Base-by-base conservation (phyloP, 306 rosid genomes). In the Dalbergia cochinchinensis region DNA sequence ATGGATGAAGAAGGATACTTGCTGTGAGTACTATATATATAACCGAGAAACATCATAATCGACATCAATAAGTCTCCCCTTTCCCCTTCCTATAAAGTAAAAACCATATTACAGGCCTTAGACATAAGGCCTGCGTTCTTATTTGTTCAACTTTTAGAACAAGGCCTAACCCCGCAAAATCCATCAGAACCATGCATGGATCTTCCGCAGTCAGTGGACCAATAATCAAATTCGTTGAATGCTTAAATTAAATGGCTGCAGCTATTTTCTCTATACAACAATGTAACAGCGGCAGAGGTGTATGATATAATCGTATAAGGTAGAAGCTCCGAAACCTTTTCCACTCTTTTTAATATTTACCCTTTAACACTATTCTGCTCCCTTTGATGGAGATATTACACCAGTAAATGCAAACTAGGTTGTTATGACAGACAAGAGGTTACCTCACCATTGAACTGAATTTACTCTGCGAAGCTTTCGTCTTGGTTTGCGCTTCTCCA, bases 401-500 rank as follows among this genome's bases (percentile, higher is more conserved):
- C n/a, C 31, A 63, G 62, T 77, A 57, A 63, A 16, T 59, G 35
- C 44, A 41, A 71, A 39, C 77, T 26, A 61, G 13, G 57, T 47
- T 61, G 60, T 19, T 8, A 73, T 41, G 60, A 55, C 64, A 37
- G 18, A 65, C n/a, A 22, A 57, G 50, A 82, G n/a, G 83, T 10
- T 10, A 55, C 44, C 73, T 78, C 84, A 88, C 90, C 92, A 81
- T 44, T 73, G 76, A 22, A 81, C n/a, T 26, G 94, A 88, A 66
- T 85, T 78, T 58, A 81, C 86, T 71, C 94, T 86, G 33, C 91
- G 86, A 73, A 90, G 90, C 85, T 22, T 67, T 8, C 63, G 78
- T 57, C 10, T 83, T 34, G 85, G 88, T 76, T 78, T 86, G 45
- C 35, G 80, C 86, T 80, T 82, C 85, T 92, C 94, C 76, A 34